These are phyloP conservation scores for Chaetomium fimeti DNA, from an alignment of 495 filamentous ascomycete genomes.

Conservation along the genomic window DNA sequence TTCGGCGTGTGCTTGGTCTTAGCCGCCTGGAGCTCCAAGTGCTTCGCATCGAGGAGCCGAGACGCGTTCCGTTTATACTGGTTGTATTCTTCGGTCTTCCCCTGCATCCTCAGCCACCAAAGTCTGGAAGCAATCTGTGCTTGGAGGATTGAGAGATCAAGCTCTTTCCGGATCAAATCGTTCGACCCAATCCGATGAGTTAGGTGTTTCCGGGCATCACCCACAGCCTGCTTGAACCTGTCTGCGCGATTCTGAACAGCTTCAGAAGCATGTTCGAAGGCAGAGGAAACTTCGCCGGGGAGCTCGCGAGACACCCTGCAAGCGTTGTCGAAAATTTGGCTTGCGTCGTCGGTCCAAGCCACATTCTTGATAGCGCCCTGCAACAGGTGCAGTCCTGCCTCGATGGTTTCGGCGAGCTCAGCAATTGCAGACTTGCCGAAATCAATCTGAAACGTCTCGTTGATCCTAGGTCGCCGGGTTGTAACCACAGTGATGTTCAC, in stretches of 20 bases:
- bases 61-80: conserved; percentile 45
- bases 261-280: conserved; percentile 34
- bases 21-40: conserved; percentile 22
- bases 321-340: conserved; percentile 37
- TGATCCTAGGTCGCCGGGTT: conserved; percentile 44
- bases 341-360: conserved; percentile 37
- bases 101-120: conserved; percentile 48
- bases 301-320: conserved; percentile 24
- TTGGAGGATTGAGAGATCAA: conserved; percentile 38
- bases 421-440: conserved; percentile 40
- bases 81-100: conserved; percentile 42
- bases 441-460: conserved; percentile 47
- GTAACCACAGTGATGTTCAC: conserved; percentile 47
- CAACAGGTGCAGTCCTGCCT: conserved; percentile 42
- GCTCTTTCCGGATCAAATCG: conserved; percentile 34
- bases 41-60: conserved; percentile 35
- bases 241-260: conserved; percentile 24
- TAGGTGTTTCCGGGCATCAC: conserved; percentile 26
- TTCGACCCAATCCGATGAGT: conserved; percentile 28
- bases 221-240: conserved; percentile 28
- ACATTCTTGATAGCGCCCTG: conserved; percentile 39
- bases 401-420: conserved; percentile 36
- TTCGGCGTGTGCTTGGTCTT: background rate
- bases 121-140: conserved; percentile 48
- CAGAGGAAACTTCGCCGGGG: conserved; percentile 34